phyloP scores from a whole-genome alignment of 164 flowering plant genomes.

The Cinnamomum micranthum region DNA sequence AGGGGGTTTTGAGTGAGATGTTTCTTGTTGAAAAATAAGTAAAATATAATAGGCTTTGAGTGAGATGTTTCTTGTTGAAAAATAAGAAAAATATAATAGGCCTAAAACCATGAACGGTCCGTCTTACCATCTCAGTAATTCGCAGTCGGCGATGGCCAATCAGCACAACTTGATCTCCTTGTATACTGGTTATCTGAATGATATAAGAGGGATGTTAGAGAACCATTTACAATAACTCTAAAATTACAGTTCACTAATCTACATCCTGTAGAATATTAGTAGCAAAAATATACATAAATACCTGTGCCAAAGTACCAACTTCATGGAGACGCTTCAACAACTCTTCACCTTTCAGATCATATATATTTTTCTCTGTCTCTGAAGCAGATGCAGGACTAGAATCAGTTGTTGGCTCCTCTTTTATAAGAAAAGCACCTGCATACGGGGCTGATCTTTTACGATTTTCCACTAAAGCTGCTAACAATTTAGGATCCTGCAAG shows the following conservation, averaged over 20 bases:
- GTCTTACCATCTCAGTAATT: conserved; percentile 87
- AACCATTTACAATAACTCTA: not conserved
- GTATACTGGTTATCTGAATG: conserved; percentile 75
- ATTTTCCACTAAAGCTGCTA: conserved; percentile 79
- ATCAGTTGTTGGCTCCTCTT: conserved; percentile 78
- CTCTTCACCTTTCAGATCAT: conserved; percentile 81
- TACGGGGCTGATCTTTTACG: conserved; percentile 83
- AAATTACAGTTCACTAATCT: not conserved
- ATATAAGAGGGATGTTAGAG: conserved; percentile 3
- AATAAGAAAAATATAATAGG: not conserved
- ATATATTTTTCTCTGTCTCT: conserved; percentile 58
- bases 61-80: not conserved
- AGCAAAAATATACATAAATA: conserved; percentile 14
- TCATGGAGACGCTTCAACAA: conserved; percentile 85
- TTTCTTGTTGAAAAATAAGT: not conserved
- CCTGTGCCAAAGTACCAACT: conserved; percentile 98
- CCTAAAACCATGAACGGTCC: not conserved
- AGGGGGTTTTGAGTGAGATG: not conserved
- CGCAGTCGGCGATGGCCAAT: conserved; percentile 91
- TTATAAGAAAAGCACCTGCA: conserved; percentile 94
- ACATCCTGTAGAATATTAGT: not conserved
- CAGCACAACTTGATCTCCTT: conserved; percentile 88
- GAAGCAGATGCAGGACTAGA: conserved; percentile 41
- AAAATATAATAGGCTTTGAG: not conserved
- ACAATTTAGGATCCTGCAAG: conserved; percentile 83